Percentiles rank a stretch among this genome's conserved stretches.
These are phyloP conservation scores for Cystobasidium pallidum DNA, from an alignment of 1,284 basidiomycete species.

Conservation along the genomic window DNA sequence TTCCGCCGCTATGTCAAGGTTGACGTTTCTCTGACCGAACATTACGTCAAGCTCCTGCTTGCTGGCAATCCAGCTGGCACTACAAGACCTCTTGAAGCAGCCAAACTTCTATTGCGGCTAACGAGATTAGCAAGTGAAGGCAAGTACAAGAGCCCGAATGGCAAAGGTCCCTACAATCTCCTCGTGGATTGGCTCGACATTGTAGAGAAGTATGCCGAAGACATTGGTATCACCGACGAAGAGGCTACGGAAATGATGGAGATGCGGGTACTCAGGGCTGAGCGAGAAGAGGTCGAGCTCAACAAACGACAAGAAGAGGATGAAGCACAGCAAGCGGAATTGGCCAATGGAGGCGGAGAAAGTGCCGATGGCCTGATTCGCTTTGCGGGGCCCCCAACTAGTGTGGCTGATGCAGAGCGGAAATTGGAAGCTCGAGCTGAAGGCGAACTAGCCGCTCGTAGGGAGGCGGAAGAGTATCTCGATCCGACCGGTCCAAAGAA, in stretches of 20 bases:
- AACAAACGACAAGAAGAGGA: conserved; percentile 23
- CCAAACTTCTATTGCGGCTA: conserved; percentile 82
- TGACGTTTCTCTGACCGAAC: conserved; percentile 82
- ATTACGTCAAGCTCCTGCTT: conserved; percentile 77
- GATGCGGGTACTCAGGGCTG: conserved; percentile 39
- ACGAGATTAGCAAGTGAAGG: conserved; percentile 81
- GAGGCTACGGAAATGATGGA: conserved; percentile 56
- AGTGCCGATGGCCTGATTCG: conserved; percentile 68
- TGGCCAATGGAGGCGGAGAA: conserved; percentile 3
- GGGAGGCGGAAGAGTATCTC: conserved; percentile 65
- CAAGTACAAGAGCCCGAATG: conserved; percentile 83
- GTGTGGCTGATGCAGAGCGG: conserved; percentile 16
- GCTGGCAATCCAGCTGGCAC: conserved; percentile 62
- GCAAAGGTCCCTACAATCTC: conserved; percentile 93
- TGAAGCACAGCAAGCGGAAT: conserved; percentile 20
- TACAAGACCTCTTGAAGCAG: conserved; percentile 80
- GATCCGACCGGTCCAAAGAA: conserved; percentile 73
- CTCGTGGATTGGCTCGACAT: conserved; percentile 91
- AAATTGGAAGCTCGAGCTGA: conserved; percentile 57
- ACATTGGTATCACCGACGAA: conserved; percentile 86
- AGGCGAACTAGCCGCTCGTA: conserved; percentile 65
- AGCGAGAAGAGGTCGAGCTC: conserved; percentile 50
- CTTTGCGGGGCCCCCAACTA: conserved; percentile 71
- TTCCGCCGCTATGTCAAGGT: conserved; percentile 86
- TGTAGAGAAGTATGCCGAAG: conserved; percentile 86